Base-by-base conservation (phyloP, 768 basidiomycete genomes). In the Lactarius tabidus region DNA sequence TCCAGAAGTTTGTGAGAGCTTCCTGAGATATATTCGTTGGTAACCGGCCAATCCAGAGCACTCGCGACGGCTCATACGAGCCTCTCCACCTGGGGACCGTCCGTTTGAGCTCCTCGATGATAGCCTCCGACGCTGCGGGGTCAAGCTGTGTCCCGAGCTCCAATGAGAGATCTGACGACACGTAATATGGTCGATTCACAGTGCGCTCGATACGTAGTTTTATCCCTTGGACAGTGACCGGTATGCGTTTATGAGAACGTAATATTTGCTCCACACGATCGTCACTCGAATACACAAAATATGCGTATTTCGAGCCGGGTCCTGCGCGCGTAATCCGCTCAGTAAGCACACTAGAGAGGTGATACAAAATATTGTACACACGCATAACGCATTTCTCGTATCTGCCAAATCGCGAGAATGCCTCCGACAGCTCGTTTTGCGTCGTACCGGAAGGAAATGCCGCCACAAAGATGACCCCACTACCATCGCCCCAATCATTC, bases 241-340 rank as follows among this genome's bases (percentile, higher is more conserved):
- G 65, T 17, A 54, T 23, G 48, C 65, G 65, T 35, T 26, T n/a
- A 43, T 66, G 65, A 18, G 41, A 39, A 36, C 26, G 31, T 20
- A 66, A 43, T n/a, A 66, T 51, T 2, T 58, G 18, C 14, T 62
- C 33, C 12, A 62, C 65, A 33, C 26, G 56, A 29, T 66, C 38
- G 15, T 52, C 15, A 33, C 18, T 62, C 38, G 56, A 45, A 51
- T 62, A 66, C 29, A 62, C 15, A 9, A 66, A 53, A 45, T 43
- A 58, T 5, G 65, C 60, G 28, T 62, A 66, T 62, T 52, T 61
- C 38, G 65, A 66, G 26, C 26, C 60, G 9, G 65, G 65, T 15
- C 60, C 60, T 60, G 18, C 43, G 20, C 20, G 20, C 18, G 17
- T 8, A 38, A 0, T 62, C 18, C 2, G 20, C 15, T 58, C 28